phyloP scores from a whole-genome alignment of 345 rosid species.

The Citrus maxima region DNA sequence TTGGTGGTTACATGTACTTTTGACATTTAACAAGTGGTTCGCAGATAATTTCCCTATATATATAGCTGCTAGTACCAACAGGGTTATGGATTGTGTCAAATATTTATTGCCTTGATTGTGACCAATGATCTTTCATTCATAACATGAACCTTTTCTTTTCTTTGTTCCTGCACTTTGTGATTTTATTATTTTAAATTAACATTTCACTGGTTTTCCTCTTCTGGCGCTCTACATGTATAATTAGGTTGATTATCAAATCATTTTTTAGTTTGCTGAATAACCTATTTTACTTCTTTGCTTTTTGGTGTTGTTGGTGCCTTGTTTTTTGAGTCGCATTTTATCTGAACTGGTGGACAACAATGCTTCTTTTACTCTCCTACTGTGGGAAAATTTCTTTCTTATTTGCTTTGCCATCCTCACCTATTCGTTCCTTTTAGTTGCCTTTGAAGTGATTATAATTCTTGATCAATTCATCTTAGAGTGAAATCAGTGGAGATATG shows the following conservation, averaged over 20 bases:
- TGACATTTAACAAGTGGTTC: too few relatives aligned
- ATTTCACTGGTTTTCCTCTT: not conserved
- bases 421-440: not conserved
- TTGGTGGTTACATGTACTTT: too few relatives aligned
- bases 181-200: not conserved
- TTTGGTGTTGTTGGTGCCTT: not conserved
- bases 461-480: not conserved
- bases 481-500: not conserved
- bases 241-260: not conserved
- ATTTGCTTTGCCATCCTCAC: not conserved
- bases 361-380: not conserved
- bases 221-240: not conserved
- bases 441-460: not conserved
- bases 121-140: not conserved
- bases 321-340: not conserved
- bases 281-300: not conserved
- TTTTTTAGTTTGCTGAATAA: not conserved
- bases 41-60: not conserved
- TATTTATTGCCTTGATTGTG: not conserved
- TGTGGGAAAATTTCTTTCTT: not conserved
- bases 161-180: not conserved
- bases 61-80: not conserved
- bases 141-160: not conserved
- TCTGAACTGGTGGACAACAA: not conserved
- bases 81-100: not conserved